These are phyloP conservation scores for Marchantia polymorpha DNA, from an alignment of 225 moss, liverwort and hornwort genomes.

Conservation along the genomic window DNA sequence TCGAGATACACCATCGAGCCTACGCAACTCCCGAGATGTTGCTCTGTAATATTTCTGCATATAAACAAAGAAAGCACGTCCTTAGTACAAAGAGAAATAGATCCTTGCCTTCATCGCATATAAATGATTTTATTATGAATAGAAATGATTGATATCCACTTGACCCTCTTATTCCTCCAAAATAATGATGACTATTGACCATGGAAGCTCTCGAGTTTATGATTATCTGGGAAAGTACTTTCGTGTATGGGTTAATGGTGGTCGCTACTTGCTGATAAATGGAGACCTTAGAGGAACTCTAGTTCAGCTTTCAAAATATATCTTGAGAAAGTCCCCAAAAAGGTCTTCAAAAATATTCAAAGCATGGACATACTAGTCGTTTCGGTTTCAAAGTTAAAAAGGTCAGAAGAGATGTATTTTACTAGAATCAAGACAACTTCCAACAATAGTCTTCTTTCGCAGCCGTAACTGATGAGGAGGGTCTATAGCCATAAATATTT, in stretches of 20 bases:
- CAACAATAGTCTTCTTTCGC: background rate
- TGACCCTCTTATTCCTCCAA: background rate
- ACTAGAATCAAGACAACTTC: too few species aligned
- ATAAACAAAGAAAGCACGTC: background rate
- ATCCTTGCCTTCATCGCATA: background rate
- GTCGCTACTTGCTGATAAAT: background rate
- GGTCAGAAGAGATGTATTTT: too few species aligned
- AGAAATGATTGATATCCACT: too few species aligned
- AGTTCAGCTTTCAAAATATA: too few species aligned
- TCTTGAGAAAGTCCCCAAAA: too few species aligned
- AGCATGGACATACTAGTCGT: too few species aligned
- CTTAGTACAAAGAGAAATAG: background rate
- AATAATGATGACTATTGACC: background rate
- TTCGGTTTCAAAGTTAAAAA: too few species aligned
- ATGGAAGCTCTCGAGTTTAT: background rate
- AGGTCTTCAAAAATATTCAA: too few species aligned
- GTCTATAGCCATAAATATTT: background rate
- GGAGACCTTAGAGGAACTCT: too few species aligned
- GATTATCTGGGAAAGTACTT: background rate
- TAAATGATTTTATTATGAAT: too few species aligned
- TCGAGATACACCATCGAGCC: conserved; percentile 76
- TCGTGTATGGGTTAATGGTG: background rate
- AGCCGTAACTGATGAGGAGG: background rate
- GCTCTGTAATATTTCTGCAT: conserved; percentile 87
- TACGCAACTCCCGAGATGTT: conserved; percentile 90